Percentiles rank a stretch among this genome's conserved stretches.
phyloP scores from a whole-genome alignment of 345 rosid genomes.

The Aurinia saxatilis region DNA sequence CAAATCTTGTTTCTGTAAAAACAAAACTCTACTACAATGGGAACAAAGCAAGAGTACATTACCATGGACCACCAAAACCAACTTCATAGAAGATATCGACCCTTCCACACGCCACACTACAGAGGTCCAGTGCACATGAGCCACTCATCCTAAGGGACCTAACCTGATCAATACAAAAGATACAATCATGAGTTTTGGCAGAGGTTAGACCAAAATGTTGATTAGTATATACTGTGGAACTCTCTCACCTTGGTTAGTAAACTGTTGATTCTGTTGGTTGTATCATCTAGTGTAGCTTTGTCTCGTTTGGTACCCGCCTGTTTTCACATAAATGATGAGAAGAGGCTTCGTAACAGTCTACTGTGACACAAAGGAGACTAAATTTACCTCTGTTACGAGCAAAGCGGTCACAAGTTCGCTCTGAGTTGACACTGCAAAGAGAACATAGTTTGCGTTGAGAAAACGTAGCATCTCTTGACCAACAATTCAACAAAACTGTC shows the following conservation, averaged over 20 bases:
- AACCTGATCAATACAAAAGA: conserved; percentile 45
- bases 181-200: not conserved
- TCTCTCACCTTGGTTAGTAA: conserved; percentile 65
- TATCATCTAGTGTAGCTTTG: conserved; percentile 51
- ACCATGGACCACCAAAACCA: conserved; percentile 97
- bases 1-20: not conserved
- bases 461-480: not conserved
- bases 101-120: conserved; percentile 91
- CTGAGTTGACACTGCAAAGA: conserved; percentile 62
- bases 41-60: conserved; percentile 6
- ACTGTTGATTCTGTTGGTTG: conserved; percentile 73
- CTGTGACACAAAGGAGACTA: not conserved
- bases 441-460: not conserved
- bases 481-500: not conserved
- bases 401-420: conserved; percentile 72
- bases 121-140: conserved; percentile 91
- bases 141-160: conserved; percentile 91
- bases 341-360: not conserved
- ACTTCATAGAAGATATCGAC: conserved; percentile 70
- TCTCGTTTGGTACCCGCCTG: conserved; percentile 89
- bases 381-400: conserved; percentile 74
- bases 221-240: no score
- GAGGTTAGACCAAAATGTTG: not conserved
- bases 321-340: conserved; percentile 2
- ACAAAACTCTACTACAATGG: not conserved